Base-by-base conservation (phyloP, 371 early-diverging fungal species). In the Fennellomyces sp. region DNA sequence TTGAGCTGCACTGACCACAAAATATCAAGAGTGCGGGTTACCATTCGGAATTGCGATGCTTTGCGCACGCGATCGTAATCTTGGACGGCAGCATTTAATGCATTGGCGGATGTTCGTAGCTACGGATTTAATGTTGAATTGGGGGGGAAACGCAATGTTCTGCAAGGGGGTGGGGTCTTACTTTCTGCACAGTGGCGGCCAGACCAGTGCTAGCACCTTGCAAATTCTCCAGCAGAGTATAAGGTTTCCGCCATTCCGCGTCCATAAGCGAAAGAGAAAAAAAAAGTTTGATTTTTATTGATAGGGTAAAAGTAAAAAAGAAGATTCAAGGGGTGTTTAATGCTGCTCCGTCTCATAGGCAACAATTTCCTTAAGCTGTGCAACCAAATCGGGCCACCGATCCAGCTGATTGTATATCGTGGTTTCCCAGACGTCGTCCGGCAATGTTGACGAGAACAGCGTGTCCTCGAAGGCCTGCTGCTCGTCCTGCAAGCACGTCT, bases 281-380 rank as follows among this genome's bases (percentile, higher is more conserved):
- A n/a, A n/a, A n/a, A 21, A 15, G 5, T 21, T 17, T 45, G 13
- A 5, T 39, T 39, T 11, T 45, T 45, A 45, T 13, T n/a, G 7
- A 49, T 35, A 27, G 12, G 5, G 26, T 33, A 27, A 23, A 19
- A 13, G 36, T 17, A 39, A 55, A 41, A 39, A 55, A 10, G 56
- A 8, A 25, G 38, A 19, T 36, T 10, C 17, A 42, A 30, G 28
- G 25, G 13, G 13, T 11, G 1, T 2, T 45, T 5, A 4, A 8
- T 45, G 45, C 23, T 45, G 45, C 33, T 76, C 82, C 10, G 69
- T 65, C 59, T 85, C 85, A 57, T 85, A 85, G 28, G 79, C 83
- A 52, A 81, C 61, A 33, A 85, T 83, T 51, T 85, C 85, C 54
- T 83, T 80, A 19, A 85, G 64, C 48, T 85, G 85, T 33, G 75